phyloP scores from a whole-genome alignment of 1,139 yeast species.

The Arxiozyma slooffiae region DNA sequence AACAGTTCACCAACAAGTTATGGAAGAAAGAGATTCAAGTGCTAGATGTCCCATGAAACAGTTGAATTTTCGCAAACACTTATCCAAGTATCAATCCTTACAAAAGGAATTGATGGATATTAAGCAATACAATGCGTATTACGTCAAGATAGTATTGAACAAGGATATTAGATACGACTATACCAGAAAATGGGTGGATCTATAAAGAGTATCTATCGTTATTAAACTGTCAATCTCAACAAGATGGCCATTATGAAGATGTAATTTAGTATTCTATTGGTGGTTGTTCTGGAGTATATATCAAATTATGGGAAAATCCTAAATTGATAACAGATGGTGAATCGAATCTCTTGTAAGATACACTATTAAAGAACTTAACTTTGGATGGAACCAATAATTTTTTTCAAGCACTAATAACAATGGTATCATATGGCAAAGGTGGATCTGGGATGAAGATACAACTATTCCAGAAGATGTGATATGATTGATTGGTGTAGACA shows the following conservation, averaged over 20 bases:
- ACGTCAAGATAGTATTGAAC: conserved; percentile 41
- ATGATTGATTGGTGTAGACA: conserved; percentile 68
- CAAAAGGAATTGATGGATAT: conserved; percentile 10
- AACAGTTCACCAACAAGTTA: neutral
- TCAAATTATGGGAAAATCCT: conserved; percentile 52
- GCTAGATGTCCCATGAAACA: conserved; percentile 12
- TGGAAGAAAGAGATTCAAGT: conserved; percentile 7
- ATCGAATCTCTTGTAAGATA: conserved; percentile 44
- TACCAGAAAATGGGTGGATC: conserved; percentile 32
- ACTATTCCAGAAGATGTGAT: conserved; percentile 34
- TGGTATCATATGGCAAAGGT: conserved; percentile 32
- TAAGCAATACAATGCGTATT: conserved; percentile 38
- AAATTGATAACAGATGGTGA: conserved; percentile 76
- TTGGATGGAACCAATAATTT: conserved; percentile 34
- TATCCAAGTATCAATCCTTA: conserved; percentile 4
- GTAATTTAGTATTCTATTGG: conserved; percentile 38
- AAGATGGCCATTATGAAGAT: conserved; percentile 30
- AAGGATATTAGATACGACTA: conserved; percentile 30
- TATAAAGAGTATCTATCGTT: conserved; percentile 44
- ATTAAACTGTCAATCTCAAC: neutral
- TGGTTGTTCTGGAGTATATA: conserved; percentile 23
- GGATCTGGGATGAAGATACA: conserved; percentile 55
- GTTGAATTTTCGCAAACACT: conserved; percentile 4
- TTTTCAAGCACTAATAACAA: neutral
- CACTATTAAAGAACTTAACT: conserved; percentile 36